Evolutionary conservation across 768 basidiomycete genomes (phyloP).

Genomic region (Amanita thiersii): DNA sequence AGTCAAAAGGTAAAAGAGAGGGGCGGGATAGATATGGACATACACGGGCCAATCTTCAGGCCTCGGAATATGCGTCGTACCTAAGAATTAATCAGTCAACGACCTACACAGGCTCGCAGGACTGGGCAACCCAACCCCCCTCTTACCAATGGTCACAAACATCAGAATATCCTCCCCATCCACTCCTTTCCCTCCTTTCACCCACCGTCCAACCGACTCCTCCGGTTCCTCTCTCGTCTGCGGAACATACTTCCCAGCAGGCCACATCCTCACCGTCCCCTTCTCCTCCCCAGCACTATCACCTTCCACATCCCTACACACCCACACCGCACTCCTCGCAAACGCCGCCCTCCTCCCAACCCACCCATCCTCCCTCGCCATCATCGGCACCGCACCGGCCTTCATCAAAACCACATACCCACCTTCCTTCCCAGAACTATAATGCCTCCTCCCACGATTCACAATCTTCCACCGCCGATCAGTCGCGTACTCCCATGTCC

Average conservation of each 20-base stretch:
- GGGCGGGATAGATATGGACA: too few species aligned
- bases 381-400: constrained; percentile 57
- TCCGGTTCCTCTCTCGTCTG: constrained; percentile 65
- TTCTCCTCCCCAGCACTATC: constrained; percentile 18
- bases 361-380: constrained; percentile 62
- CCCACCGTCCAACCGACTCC: constrained; percentile 74
- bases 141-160: constrained; percentile 62
- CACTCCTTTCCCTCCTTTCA: constrained; percentile 51
- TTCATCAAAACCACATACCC: constrained; percentile 70
- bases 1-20: too few species aligned
- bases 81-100: constrained; percentile 21
- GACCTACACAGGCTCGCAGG: neutral
- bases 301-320: constrained; percentile 69
- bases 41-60: constrained; percentile 89
- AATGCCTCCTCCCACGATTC: constrained; percentile 62
- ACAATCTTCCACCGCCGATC: constrained; percentile 82
- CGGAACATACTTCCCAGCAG: constrained; percentile 81
- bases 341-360: constrained; percentile 69
- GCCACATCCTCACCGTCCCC: constrained; percentile 54
- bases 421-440: constrained; percentile 56
- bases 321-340: constrained; percentile 70
- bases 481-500: constrained; percentile 54
- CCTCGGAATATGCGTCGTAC: constrained; percentile 74
- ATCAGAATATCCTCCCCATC: constrained; percentile 75
- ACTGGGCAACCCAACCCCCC: neutral